Evolutionary conservation across 2,329 filamentous ascomycete genomes (phyloP), one percentile per base, ranked within the genome.

Genomic region (Hymenoscyphus scutula): DNA sequence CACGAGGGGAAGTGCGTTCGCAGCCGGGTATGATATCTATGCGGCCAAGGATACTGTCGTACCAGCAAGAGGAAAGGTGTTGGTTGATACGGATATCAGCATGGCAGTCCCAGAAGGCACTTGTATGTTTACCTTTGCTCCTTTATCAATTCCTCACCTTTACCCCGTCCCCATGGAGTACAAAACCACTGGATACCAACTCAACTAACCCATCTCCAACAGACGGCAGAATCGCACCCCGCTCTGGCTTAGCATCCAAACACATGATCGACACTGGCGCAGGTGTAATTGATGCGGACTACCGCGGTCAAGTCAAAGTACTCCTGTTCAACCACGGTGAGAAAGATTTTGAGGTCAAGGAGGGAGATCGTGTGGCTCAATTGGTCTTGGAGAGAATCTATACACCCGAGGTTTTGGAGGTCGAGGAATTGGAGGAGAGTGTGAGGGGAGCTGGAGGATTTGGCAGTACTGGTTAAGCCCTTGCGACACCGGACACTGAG

Each of bases 261-360:
- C 87, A 98, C 80, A 95, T 93, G 78, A 98, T 99, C 75, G 92
- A 97, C 76, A 95, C 91, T 0, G 92, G 96, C 66, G 95, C 95
- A 0, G 95, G 95, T 60, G 95, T 99, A 67, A 98, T 99, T 71
- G 95, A 99, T 77, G 93, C 94, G 37, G 95, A 99, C 78, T 99
- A 99, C 81, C 86, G 95, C 38, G 95, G 95, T 23, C 90, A 90
- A 69, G 89, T 99, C 72, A 97, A 96, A 81, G 90, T 99, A 29
- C 83, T 99, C 69, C 85, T 99, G 59, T 98, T 98, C 77, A 99
- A 99, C 80, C 89, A 96, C 76, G 84, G 84, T 58, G 92, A 97
- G 58, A 78, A 79, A 48, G 92, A 97, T 75, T 98, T 96, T 74
- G 81, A 79, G 67, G 81, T 99, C 68, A 89, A 89, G 73, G 87